Evolutionary conservation across 352 stramenopile species (phyloP).

Genomic region (Pythium grandisporangium): DNA sequence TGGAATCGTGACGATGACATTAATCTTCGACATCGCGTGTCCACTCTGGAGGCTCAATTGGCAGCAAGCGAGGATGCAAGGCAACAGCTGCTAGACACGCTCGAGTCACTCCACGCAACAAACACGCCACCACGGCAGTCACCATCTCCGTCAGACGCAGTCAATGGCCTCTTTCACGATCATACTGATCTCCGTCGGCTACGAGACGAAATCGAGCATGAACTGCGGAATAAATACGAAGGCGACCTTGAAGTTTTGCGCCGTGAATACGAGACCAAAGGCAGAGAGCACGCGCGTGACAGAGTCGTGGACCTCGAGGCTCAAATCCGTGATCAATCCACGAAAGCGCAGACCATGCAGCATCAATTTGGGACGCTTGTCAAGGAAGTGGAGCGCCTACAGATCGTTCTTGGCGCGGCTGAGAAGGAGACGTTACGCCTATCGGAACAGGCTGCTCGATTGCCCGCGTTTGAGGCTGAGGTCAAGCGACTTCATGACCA

Average conservation of each 20-base stretch:
- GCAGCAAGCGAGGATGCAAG: conserved; percentile 62
- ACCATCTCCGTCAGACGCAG: no score
- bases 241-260: conserved; percentile 2
- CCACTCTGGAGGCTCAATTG: conserved; percentile 42
- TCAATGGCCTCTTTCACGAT: no score
- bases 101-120: conserved; percentile 27
- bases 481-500: conserved; percentile 31
- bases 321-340: conserved; percentile 14
- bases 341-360: conserved; percentile 14
- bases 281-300: conserved; percentile 5
- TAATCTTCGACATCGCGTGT: conserved; percentile 1
- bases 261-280: conserved; percentile 1
- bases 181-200: no score
- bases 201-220: no score
- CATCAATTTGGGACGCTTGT: conserved; percentile 13
- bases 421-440: conserved; percentile 23
- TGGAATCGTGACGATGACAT: not conserved
- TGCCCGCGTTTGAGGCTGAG: conserved; percentile 43
- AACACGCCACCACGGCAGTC: no score
- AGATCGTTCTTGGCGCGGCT: conserved; percentile 11
- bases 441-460: conserved; percentile 15
- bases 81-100: conserved; percentile 39
- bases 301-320: conserved; percentile 15
- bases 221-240: conserved; percentile 7
- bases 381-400: conserved; percentile 26